Base-by-base conservation (phyloP, 176 grass and related monocot genomes). In the Oryza punctata region DNA sequence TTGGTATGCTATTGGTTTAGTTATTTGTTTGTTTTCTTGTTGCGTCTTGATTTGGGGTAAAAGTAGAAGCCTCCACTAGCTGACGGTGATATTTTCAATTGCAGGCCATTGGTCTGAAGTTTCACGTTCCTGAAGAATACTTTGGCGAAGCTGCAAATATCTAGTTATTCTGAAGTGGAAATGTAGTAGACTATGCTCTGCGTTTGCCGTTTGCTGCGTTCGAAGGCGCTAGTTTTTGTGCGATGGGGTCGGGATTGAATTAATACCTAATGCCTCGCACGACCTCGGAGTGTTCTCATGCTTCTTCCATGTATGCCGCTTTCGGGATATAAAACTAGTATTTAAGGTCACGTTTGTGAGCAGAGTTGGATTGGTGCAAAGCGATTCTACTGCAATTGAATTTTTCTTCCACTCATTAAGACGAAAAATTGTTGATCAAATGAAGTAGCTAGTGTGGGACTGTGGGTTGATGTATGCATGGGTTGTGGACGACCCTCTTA, bases 71-170 rank as follows among this genome's bases (percentile, higher is more conserved):
- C 10, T 16, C 50, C 14, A 25, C 7, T 25, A 37, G 10, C 28
- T 92, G 69, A 76, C 12, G 10, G 19, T 86, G 63, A 0, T 63
- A 37, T 85, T 77, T 80, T n/a, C 38, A 41, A 47, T 85, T 81
- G 21, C 72, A 97, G 94, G 94, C 67, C 10, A 78, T 93, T 57
- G 94, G 94, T 67, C 37, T 93, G 81, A 93, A 88, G 80, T 97
- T 97, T 49, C 63, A 83, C 67, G 94, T 91, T 67, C 91, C 94
- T 38, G 94, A 97, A 87, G 89, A 91, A 16, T 97, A 85, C 80
- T 97, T 54, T 21, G 10, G 3, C 16, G 8, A 73, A 73, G 11
- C 61, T 72, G 26, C 14, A 23, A 77, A 70, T 30, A 40, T 1
- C 2, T 47, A 14, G 67, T 65, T 67, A 27, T 49, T 81, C 49